Evolutionary conservation across 2,329 filamentous ascomycete species (phyloP).

Genomic region (Alternaria infectoria): DNA sequence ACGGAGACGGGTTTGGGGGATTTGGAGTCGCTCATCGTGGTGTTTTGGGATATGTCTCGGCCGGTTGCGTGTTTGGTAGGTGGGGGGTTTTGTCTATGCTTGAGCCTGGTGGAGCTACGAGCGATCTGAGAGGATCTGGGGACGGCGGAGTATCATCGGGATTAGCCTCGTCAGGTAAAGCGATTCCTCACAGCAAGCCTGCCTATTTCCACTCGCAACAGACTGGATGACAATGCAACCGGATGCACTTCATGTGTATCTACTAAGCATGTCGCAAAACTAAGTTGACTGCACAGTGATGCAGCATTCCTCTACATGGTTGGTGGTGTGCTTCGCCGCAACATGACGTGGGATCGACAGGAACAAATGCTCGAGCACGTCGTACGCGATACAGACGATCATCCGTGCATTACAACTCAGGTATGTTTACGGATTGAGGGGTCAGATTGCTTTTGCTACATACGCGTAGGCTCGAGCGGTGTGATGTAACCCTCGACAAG

Average conservation of each 20-base stretch:
- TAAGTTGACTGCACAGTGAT: background rate
- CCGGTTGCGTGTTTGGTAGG: background rate
- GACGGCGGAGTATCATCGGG: background rate
- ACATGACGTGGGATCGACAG: background rate
- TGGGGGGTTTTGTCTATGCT: background rate
- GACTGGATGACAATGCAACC: background rate
- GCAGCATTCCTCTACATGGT: background rate
- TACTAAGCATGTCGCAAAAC: background rate
- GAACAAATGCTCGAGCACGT: background rate
- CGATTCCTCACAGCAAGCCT: background rate
- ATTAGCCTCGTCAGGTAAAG: background rate
- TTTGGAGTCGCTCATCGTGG: constrained; percentile 9
- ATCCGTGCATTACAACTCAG: background rate
- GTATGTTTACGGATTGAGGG: background rate
- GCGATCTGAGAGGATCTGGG: background rate
- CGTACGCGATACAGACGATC: background rate
- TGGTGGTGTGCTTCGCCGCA: background rate
- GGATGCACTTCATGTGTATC: background rate
- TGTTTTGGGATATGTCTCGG: background rate
- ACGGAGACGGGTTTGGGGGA: constrained; percentile 64
- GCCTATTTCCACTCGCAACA: background rate
- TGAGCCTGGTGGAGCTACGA: background rate
- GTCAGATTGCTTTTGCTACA: background rate
- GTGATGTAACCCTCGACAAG: background rate
- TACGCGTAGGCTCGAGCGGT: background rate